Evolutionary conservation across 805 yeast genomes (phyloP).

Genomic region (Ogataea nakhonphanomensis): DNA sequence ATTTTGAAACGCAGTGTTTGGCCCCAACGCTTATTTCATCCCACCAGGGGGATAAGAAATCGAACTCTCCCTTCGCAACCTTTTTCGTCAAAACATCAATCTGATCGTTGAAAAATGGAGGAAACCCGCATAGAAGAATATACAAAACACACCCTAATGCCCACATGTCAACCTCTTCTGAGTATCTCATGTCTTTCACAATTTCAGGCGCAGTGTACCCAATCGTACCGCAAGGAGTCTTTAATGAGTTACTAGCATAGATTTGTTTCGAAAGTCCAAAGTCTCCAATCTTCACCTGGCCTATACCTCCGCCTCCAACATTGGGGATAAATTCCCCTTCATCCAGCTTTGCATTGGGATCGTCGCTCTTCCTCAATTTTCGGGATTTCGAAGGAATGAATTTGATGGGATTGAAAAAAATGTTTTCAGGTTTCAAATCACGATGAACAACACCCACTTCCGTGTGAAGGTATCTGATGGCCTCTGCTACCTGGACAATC

Average conservation of each 20-base stretch:
- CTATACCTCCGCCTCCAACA: slow-evolving; percentile 91
- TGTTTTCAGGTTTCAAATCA: slow-evolving; percentile 79
- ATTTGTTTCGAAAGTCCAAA: slow-evolving; percentile 92
- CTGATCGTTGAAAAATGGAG: slow-evolving; percentile 90
- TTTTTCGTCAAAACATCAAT: slow-evolving; percentile 71
- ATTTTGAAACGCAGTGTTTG: slow-evolving; percentile 61
- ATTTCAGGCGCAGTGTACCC: slow-evolving; percentile 99
- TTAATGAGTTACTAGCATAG: slow-evolving; percentile 74
- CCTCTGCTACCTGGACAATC: slow-evolving; percentile 66
- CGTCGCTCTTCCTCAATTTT: slow-evolving; percentile 61
- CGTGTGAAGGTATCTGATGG: slow-evolving; percentile 66
- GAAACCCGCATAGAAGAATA: slow-evolving; percentile 93
- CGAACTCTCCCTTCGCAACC: slow-evolving; percentile 75
- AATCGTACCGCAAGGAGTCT: slow-evolving; percentile 98
- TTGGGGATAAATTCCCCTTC: slow-evolving; percentile 83
- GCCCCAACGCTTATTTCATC: slow-evolving; percentile 72
- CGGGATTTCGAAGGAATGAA: slow-evolving; percentile 38
- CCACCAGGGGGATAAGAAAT: slow-evolving; percentile 85
- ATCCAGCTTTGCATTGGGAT: slow-evolving; percentile 65
- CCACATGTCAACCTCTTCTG: slow-evolving; percentile 98
- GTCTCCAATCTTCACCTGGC: slow-evolving; percentile 86
- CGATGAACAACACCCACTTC: slow-evolving; percentile 78
- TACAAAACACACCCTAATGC: slow-evolving; percentile 95
- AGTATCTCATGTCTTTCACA: slow-evolving; percentile 87
- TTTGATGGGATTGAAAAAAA: slow-evolving; percentile 61